Percentiles rank a stretch among this genome's conserved stretches.
Evolutionary conservation across 176 grass and related monocot species (phyloP).

Genomic region (Rhipidocladum racemiflorum): DNA sequence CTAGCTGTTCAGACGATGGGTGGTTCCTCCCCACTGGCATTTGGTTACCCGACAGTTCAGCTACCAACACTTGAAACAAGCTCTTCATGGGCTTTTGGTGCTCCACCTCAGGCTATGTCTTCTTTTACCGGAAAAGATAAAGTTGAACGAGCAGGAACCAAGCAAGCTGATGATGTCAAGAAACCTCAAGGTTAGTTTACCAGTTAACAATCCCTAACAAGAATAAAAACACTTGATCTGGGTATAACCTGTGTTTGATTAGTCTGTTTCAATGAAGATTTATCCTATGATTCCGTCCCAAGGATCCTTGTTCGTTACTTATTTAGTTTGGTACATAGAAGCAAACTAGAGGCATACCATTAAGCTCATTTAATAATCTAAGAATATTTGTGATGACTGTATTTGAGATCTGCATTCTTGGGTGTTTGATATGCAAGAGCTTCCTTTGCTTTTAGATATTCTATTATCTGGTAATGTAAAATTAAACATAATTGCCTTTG

Average conservation of each 20-base stretch:
- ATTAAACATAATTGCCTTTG: not conserved
- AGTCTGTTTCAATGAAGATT: constrained; percentile 19
- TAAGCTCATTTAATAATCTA: constrained; percentile 16
- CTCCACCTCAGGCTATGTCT: constrained; percentile 44
- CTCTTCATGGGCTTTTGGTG: constrained; percentile 74
- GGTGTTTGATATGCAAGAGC: not conserved
- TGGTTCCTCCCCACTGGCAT: constrained; percentile 56
- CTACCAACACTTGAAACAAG: constrained; percentile 92
- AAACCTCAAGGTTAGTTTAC: constrained; percentile 57
- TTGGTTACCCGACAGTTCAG: constrained; percentile 79
- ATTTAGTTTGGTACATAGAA: constrained; percentile 9
- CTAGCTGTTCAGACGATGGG: constrained; percentile 25
- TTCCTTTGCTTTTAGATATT: not conserved
- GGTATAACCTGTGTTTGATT: not conserved
- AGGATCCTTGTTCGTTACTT: not conserved
- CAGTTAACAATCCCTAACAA: not conserved
- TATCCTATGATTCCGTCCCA: not conserved
- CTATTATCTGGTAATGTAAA: constrained; percentile 12
- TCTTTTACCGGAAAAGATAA: constrained; percentile 42
- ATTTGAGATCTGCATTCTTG: not conserved
- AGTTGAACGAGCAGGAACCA: constrained; percentile 38
- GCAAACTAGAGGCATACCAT: not conserved
- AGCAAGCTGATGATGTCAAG: constrained; percentile 49
- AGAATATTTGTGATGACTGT: constrained; percentile 2
- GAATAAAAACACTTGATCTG: constrained; percentile 13